phyloP scores from a whole-genome alignment of 352 stramenopile species.

The Pythium aristosporum region DNA sequence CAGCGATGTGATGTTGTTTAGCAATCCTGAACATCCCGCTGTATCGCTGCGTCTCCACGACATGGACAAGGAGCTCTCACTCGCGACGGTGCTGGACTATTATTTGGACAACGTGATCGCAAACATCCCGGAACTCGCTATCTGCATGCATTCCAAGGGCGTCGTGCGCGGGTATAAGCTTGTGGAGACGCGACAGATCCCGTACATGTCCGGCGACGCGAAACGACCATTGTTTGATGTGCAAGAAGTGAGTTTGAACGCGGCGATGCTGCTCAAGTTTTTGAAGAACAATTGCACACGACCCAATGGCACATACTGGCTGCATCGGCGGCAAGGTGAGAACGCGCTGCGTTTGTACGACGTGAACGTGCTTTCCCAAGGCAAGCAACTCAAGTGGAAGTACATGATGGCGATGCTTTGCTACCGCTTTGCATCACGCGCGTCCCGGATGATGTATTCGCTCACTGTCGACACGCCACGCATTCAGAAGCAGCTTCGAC shows the following conservation, averaged over 20 bases:
- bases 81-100: slow-evolving; percentile 82
- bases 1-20: slow-evolving; percentile 82
- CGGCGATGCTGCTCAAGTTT: slow-evolving; percentile 86
- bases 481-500: slow-evolving; percentile 62
- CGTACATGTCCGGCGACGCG: slow-evolving; percentile 65
- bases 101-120: slow-evolving; percentile 88
- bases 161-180: slow-evolving; percentile 85
- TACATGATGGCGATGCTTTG: slow-evolving; percentile 91
- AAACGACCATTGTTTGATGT: slow-evolving; percentile 72
- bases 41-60: slow-evolving; percentile 85
- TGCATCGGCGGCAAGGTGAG: slow-evolving; percentile 81
- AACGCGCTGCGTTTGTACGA: slow-evolving; percentile 80
- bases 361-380: slow-evolving; percentile 77
- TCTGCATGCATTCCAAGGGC: slow-evolving; percentile 87
- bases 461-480: slow-evolving; percentile 51
- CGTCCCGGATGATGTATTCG: slow-evolving; percentile 61
- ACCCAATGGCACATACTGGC: slow-evolving; percentile 83
- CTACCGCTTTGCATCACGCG: slow-evolving; percentile 79
- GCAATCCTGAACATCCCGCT: slow-evolving; percentile 77
- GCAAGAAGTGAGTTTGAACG: slow-evolving; percentile 85
- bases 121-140: slow-evolving; percentile 83
- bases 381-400: slow-evolving; percentile 88
- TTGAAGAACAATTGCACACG: slow-evolving; percentile 82
- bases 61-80: slow-evolving; percentile 82
- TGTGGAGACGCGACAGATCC: slow-evolving; percentile 79